Evolutionary conservation across 31 red algal species (phyloP), one percentile per base, ranked within the genome.

Genomic region (Odonthalia washingtoniensis): DNA sequence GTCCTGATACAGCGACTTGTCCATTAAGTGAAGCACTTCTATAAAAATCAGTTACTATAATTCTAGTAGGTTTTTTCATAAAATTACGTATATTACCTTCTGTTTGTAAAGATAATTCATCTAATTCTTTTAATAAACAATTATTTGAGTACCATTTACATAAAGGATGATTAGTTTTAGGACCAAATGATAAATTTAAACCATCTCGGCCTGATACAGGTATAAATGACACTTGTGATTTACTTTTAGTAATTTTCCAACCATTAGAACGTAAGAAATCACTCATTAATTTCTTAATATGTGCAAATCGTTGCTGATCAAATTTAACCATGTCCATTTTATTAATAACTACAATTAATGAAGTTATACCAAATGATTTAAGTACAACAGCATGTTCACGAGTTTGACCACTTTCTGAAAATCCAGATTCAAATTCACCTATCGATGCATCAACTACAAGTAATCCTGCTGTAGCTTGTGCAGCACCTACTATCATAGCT

Each of bases 271-370:
- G 74, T 36, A 94, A 73, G 52, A 74, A 85, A 37, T 45, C 60
- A 14, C 46, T 46, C 43, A 98, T 78, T 49, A 66, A 78, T 2
- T 39, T 53, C 46, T 40, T 46, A 17, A 99, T 49, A 62, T 88
- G 89, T 66, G 41, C 31, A 70, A 73, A 99, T 0, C 91, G 85
- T 1, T 57, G 52, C 60, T 92, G 74, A 4, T 72, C 74, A 40
- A 77, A 99, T 4, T 72, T 69, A 34, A 95, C 72, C 69, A 82
- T 57, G 70, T 99, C 97, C 94, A 99, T 94, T 80, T 99, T 99
- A 73, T 99, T 99, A 4, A 94, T 64, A 18, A 93, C 97, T 49
- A 96, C 94, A 52, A 99, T 86, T 35, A 99, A 69, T 4, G 75
- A 33, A 24, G 49, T 63, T 0, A 98, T 61, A 39, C 96, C 96